Base-by-base conservation (phyloP, 345 rosid genomes). In the Lepidium sativum region DNA sequence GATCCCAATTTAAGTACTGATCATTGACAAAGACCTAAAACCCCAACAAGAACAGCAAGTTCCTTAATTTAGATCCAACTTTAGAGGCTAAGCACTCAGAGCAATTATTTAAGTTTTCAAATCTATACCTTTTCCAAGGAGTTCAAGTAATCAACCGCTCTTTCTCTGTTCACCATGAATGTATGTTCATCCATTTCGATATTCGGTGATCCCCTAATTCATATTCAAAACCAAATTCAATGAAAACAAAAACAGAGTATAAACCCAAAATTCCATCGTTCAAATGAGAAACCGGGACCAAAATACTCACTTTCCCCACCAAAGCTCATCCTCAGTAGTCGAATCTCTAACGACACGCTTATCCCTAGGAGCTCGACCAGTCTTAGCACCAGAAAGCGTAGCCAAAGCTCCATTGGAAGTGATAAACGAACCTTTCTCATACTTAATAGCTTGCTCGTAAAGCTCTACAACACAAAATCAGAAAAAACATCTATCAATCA, bases 141-240 rank as follows among this genome's bases (percentile, higher is more conserved):
- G 68, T 92, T 92, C 83, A 92, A 80, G 84, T 92, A 92, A 77
- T 92, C 98, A 63, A 92, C 98, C 10, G 98, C 98, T 77, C 98
- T 79, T 77, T 92, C 98, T 71, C 98, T 84, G 79, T 92, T 92
- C 34, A 88, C 92, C 88, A 83, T 16, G 82, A 92, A 92, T 0
- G 97, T 87, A 6, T 92, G 94, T 80, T 87, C 98, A 68, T 92
- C 97, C 97, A 92, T 92, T 72, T 89, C 97, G 65, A 92, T 89
- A 80, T 92, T 92, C 1, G 98, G 98, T 8, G 98, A 92, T 21
- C 98, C 97, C 83, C 98, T 92, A 75, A 27, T 12, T 3, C 38
- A 51, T 42, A 47, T n/a, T 5, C 2, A 9, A 65, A 8, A 31
- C 16, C 15, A 15, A 69, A 51, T 34, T 35, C 48, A 43, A 25